Evolutionary conservation across 192 early-diverging fungal genomes (phyloP), one percentile per base, ranked within the genome.

Genomic region (Phycomyces nitens): DNA sequence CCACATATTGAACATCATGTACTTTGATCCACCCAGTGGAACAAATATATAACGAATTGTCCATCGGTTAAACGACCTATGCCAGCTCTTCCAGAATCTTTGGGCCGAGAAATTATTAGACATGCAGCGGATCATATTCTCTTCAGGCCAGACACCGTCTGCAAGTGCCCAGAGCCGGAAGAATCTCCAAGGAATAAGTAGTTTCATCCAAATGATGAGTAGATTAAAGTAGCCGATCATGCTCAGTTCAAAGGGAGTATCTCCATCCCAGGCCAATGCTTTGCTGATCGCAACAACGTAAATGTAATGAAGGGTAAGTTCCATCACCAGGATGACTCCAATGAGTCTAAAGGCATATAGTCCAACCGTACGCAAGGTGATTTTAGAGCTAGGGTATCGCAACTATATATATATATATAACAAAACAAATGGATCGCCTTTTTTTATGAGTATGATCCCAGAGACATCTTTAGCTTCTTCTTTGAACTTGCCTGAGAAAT

Each of bases 91-190:
- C 97, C 97, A 99, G 74, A 99, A 99, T 58, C 88, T 86, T 50
- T 89, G 84, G 14, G 89, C 82, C 18, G 93, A 95, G 77, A 96
- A 99, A 75, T 98, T 95, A 80, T 96, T 94, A 70, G 81, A 84
- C 87, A 98, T 96, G 70, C 95, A 99, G 5, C 95, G 87, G 3
- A 88, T 85, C 94, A 99, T 98, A 71, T 99, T 99, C 68, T 99
- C 97, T 10, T 86, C 77, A 1, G 88, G 86, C 42, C 91, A 89
- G 26, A 99, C 76, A 6, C 93, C 92, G 71, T 99, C 97, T n/a
- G 81, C 71, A 74, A 98, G 72, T 0, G 93, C 94, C 97, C 97
- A 99, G 54, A 98, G 81, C 39, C 97, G 82, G 73, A 96, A 97
- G 77, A 96, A 98, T 39, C 97, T 82, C 97, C 97, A 99, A 55